phyloP scores from a whole-genome alignment of 23 red algal species.

The Gracilaria caudata region DNA sequence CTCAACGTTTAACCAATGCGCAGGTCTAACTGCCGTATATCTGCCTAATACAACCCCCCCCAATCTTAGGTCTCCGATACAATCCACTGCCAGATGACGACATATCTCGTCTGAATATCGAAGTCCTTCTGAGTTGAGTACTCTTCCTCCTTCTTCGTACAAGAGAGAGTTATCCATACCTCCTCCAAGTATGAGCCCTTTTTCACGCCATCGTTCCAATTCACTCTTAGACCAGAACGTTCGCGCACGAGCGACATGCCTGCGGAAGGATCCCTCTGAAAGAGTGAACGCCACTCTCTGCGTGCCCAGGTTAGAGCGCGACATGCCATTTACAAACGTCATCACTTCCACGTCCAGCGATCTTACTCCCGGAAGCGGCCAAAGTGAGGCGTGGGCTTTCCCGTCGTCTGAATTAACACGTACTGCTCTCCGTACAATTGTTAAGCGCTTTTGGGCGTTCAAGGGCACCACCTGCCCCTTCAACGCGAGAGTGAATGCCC shows the following conservation, averaged over 20 bases:
- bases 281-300: slow-evolving; percentile 38
- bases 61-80: slow-evolving; percentile 48
- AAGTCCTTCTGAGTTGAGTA: slow-evolving; percentile 39
- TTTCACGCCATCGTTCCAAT: slow-evolving; percentile 18
- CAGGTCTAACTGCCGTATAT: slow-evolving; percentile 41
- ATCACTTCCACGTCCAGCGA: slow-evolving; percentile 28
- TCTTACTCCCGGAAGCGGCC: slow-evolving; percentile 21
- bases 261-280: slow-evolving; percentile 28
- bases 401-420: slow-evolving; percentile 17
- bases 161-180: slow-evolving; percentile 29
- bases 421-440: slow-evolving; percentile 20
- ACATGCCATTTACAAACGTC: slow-evolving; percentile 37
- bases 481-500: slow-evolving; percentile 33
- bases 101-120: slow-evolving; percentile 51
- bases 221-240: slow-evolving; percentile 51
- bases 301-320: slow-evolving; percentile 25
- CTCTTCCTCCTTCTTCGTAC: slow-evolving; percentile 43
- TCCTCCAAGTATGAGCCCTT: slow-evolving; percentile 32
- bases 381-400: slow-evolving; percentile 20
- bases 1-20: slow-evolving; percentile 42
- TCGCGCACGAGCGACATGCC: slow-evolving; percentile 32
- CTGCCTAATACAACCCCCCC: slow-evolving; percentile 24
- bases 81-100: slow-evolving; percentile 38
- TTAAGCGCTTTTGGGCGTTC: slow-evolving; percentile 21
- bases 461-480: slow-evolving; percentile 21